A percentile compares a stretch with the other conserved stretches of the same genome.
Evolutionary conservation across 1,139 yeast species (phyloP).

Genomic region (Geotrichum histeridarum): DNA sequence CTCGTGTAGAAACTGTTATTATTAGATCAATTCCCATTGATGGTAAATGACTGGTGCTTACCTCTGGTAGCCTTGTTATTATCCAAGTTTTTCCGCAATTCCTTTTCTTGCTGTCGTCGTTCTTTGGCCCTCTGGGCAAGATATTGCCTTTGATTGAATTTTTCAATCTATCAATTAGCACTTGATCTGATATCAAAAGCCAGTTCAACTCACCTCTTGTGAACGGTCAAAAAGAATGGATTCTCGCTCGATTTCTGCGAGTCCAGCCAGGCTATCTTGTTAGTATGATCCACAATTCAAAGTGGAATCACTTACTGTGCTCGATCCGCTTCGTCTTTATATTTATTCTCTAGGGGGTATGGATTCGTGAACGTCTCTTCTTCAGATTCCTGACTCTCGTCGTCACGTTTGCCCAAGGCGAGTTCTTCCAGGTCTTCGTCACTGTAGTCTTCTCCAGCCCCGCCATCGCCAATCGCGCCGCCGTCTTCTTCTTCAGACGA

Average conservation of each 20-base stretch:
- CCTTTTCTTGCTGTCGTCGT: slow-evolving; percentile 44
- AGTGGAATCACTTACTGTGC: slow-evolving; percentile 31
- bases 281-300: neutral
- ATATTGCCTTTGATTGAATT: slow-evolving; percentile 73
- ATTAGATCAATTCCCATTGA: neutral
- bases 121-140: slow-evolving; percentile 74
- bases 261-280: slow-evolving; percentile 44
- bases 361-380: slow-evolving; percentile 56
- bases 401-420: slow-evolving; percentile 30
- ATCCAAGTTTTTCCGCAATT: slow-evolving; percentile 27
- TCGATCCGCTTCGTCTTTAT: slow-evolving; percentile 75
- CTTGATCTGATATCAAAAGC: neutral
- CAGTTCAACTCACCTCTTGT: slow-evolving; percentile 46
- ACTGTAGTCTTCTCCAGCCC: slow-evolving; percentile 30
- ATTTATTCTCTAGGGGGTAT: slow-evolving; percentile 90
- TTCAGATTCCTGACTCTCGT: slow-evolving; percentile 38
- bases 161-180: slow-evolving; percentile 48
- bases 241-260: slow-evolving; percentile 93
- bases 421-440: slow-evolving; percentile 38
- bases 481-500: slow-evolving; percentile 32
- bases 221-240: slow-evolving; percentile 84
- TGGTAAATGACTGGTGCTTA: neutral
- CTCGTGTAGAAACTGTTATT: slow-evolving; percentile 29
- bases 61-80: slow-evolving; percentile 29
- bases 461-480: slow-evolving; percentile 34